These are phyloP conservation scores for Aureobasidium sp. DNA, from an alignment of 2,329 filamentous ascomycete genomes.

Conservation along the genomic window DNA sequence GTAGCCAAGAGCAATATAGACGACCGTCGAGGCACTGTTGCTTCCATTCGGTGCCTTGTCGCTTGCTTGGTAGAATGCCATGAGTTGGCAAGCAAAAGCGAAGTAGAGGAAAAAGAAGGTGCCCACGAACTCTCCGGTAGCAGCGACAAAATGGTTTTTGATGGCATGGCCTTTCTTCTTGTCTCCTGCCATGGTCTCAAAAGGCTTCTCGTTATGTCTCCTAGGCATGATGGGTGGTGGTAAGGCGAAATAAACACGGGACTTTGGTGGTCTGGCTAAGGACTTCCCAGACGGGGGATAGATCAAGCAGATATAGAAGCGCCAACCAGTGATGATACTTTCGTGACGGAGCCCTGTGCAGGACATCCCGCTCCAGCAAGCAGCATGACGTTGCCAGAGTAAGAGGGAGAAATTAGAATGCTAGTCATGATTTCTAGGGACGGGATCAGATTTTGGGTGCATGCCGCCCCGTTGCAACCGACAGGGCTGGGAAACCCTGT, in stretches of 20 bases:
- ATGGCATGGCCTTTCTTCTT: not conserved
- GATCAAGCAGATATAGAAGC: not conserved
- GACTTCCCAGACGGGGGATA: not conserved
- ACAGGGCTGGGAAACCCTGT: not conserved
- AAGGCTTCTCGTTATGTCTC: slow-evolving; percentile 6
- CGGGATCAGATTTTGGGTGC: not conserved
- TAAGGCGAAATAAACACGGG: not conserved
- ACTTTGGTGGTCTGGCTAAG: not conserved
- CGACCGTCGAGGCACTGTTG: slow-evolving; percentile 22
- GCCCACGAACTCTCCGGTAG: slow-evolving; percentile 28
- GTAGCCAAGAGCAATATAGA: slow-evolving; percentile 27
- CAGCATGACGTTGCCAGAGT: slow-evolving; percentile 3
- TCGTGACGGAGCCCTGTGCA: not conserved
- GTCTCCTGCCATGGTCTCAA: slow-evolving; percentile 5
- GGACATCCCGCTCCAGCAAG: not conserved
- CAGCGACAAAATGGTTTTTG: slow-evolving; percentile 17
- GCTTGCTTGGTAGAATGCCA: slow-evolving; percentile 22
- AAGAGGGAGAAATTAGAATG: not conserved
- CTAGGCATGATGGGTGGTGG: not conserved
- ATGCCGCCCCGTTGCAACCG: not conserved
- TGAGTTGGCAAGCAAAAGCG: slow-evolving; percentile 24
- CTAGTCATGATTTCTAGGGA: not conserved
- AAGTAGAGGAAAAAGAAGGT: slow-evolving; percentile 32
- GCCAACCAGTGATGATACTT: not conserved
- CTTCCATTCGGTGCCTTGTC: slow-evolving; percentile 18